Base-by-base conservation (phyloP, 73 alveolate genomes). In the Halteria grandinella region DNA sequence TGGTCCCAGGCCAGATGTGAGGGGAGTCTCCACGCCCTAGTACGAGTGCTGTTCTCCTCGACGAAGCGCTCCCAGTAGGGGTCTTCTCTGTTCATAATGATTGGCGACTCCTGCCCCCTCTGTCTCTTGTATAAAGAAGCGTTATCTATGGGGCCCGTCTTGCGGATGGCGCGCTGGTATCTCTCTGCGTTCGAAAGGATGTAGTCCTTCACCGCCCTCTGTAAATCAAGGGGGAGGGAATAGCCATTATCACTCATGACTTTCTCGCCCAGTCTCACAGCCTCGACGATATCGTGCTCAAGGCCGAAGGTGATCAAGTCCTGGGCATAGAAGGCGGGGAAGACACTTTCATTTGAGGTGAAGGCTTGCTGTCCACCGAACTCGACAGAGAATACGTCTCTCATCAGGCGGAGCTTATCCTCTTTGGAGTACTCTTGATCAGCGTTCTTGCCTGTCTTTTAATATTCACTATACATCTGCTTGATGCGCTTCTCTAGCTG, bases 141-240 rank as follows among this genome's bases (percentile, higher is more conserved):
- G 50, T 70, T 70, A 49, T 70, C 71, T 24, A 70, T 70, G 31
- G 83, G 83, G 6, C 83, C 83, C 1, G 83, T 70, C 14, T 29
- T 49, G 18, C 50, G 27, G 17, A 70, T 49, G 32, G 83, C 83
- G 1, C 28, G 23, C 25, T 49, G 8, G 34, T 70, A 70, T 49
- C 50, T 48, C 17, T 70, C 83, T 12, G 37, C 12, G 43, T 70
- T 70, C 1, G 25, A 0, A 18, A 70, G 39, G 8, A 31, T 10
- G 25, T 27, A 70, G 5, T 49, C 57, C 23, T 34, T 70, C 6
- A 70, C 83, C 12, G 55, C 55, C 17, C 6, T 70, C 14, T 45
- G 54, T n/a, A 70, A 34, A 20, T 45, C 55, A 14, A 44, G 40
- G 10, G 83, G 72, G 20, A 70, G 14, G 1, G 1, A 24, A 10